phyloP scores from a whole-genome alignment of 257 asterid genomes.

The Ophiorrhiza pumila region DNA sequence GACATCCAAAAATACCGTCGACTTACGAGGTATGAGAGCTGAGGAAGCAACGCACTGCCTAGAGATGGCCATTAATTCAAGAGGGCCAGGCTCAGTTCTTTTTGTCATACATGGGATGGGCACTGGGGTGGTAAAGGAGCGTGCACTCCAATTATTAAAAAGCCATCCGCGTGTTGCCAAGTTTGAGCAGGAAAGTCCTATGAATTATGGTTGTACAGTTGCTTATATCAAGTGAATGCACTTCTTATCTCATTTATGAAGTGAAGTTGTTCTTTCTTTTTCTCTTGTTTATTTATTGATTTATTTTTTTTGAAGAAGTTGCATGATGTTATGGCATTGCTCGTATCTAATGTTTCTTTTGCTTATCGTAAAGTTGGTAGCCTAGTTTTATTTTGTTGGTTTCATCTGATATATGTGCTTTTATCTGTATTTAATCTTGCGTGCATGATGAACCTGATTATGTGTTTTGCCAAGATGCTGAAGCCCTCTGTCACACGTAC shows the following conservation, averaged over 20 bases:
- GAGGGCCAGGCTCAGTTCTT: conserved; percentile 65
- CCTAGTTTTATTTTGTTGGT: background rate
- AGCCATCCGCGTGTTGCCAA: conserved; percentile 66
- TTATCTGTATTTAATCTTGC: background rate
- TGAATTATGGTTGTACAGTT: conserved; percentile 81
- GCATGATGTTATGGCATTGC: background rate
- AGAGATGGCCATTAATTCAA: conserved; percentile 56
- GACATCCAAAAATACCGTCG: conserved; percentile 75
- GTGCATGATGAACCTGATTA: background rate
- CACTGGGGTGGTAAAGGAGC: conserved; percentile 77
- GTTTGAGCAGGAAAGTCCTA: conserved; percentile 84
- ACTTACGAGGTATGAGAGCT: conserved; percentile 79
- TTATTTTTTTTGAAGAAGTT: background rate
- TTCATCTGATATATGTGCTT: background rate
- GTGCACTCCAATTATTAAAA: conserved; percentile 49
- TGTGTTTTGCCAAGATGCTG: background rate
- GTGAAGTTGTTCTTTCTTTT: background rate
- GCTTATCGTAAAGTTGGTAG: background rate
- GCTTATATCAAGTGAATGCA: conserved; percentile 68
- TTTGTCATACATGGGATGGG: conserved; percentile 97
- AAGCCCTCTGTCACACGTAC: background rate
- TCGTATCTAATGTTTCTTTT: background rate
- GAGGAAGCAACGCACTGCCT: conserved; percentile 71
- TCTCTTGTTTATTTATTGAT: no score
- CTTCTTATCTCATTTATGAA: background rate